Conservation (phyloP, 768 basidiomycete genomes). For the Tricholoma terreum region DNA sequence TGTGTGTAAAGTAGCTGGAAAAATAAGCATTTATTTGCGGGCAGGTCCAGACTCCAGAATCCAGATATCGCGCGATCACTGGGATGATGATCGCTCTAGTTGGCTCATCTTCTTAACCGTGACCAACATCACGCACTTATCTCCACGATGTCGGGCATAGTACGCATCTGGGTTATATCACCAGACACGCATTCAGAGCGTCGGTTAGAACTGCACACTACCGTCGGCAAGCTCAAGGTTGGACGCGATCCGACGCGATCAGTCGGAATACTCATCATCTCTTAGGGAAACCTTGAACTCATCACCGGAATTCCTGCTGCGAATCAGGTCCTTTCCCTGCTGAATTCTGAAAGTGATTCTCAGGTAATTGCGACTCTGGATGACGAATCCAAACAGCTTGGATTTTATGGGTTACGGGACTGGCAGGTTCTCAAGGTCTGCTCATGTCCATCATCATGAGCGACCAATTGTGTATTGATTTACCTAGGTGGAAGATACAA, state of each 20-base stretch:
- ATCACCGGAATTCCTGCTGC: conserved; percentile 85
- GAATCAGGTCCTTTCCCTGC: conserved; percentile 68
- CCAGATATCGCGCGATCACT: too few relatives aligned
- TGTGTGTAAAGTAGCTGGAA: too few relatives aligned
- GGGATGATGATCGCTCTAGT: too few relatives aligned
- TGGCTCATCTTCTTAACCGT: too few relatives aligned
- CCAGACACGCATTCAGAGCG: conserved; percentile 91
- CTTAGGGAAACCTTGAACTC: conserved; percentile 75
- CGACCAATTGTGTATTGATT: conserved; percentile 3
- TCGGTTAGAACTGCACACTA: conserved; percentile 70
- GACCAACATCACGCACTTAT: neutral
- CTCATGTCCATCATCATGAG: neutral
- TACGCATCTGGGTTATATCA: conserved; percentile 68
- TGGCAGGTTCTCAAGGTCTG: conserved; percentile 81
- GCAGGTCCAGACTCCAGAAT: too few relatives aligned
- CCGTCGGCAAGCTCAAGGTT: conserved; percentile 83
- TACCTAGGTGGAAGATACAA: conserved; percentile 64
- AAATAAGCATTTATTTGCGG: too few relatives aligned
- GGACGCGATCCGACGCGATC: conserved; percentile 6
- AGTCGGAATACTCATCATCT: conserved; percentile 11
- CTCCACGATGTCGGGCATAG: conserved; percentile 17
- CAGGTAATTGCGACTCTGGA: conserved; percentile 51
- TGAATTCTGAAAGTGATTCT: conserved; percentile 52
- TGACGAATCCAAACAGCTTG: conserved; percentile 67
- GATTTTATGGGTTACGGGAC: conserved; percentile 70